Percentiles rank a stretch among this genome's conserved stretches.
Conservation (phyloP, 805 yeast genomes). For the Zygoascus biomembranicola region DNA sequence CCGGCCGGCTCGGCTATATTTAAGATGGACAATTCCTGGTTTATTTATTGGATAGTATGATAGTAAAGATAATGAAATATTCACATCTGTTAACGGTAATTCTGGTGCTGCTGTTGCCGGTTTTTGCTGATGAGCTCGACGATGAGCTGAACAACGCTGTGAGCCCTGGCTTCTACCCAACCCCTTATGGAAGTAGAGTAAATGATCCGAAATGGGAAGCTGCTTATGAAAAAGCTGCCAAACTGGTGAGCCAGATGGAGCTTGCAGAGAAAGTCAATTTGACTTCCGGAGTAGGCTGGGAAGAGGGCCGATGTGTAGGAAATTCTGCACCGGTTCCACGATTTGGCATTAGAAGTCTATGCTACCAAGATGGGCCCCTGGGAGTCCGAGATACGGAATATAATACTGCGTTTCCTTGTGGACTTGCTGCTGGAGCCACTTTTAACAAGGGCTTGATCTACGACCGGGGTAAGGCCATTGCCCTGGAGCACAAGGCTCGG, state of each 20-base stretch:
- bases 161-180: constrained; percentile 18
- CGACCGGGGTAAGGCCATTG: constrained; percentile 48
- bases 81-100: too few relatives aligned
- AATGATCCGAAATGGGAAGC: constrained; percentile 42
- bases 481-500: constrained; percentile 41
- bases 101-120: background rate
- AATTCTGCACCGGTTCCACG: constrained; percentile 53
- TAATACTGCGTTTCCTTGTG: constrained; percentile 50
- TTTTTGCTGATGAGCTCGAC: background rate
- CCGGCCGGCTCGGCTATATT: too few relatives aligned
- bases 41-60: too few relatives aligned
- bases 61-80: too few relatives aligned
- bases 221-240: constrained; percentile 49
- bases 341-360: constrained; percentile 44
- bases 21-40: too few relatives aligned
- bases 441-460: constrained; percentile 46
- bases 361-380: constrained; percentile 56
- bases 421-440: constrained; percentile 50
- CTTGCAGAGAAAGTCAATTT: constrained; percentile 52
- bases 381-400: constrained; percentile 53
- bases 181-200: constrained; percentile 17
- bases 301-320: constrained; percentile 53
- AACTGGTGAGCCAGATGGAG: constrained; percentile 48
- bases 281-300: constrained; percentile 60
- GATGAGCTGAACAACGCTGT: constrained; percentile 3